Percentiles rank a stretch among this genome's conserved stretches.
phyloP scores from a whole-genome alignment of 345 rosid species.

The Populus tremula region DNA sequence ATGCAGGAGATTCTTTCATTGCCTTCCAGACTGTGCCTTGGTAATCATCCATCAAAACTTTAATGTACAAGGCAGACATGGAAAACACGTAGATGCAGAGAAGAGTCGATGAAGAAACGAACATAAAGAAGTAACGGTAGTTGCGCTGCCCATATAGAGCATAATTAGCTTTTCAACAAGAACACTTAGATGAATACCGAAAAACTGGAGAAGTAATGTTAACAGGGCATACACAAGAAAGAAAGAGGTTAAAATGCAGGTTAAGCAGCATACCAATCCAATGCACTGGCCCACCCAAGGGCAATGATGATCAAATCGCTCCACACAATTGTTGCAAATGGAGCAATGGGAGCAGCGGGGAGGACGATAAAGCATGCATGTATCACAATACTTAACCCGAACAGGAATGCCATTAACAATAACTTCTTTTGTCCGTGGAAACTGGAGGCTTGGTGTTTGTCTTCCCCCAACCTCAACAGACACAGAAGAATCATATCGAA shows the following conservation, averaged over 20 bases:
- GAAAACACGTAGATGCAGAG: slow-evolving; percentile 89
- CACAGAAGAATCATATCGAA: slow-evolving; percentile 56
- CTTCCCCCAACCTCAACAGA: slow-evolving; percentile 67
- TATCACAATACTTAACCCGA: slow-evolving; percentile 88
- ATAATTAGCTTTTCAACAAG: neutral
- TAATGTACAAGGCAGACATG: slow-evolving; percentile 78
- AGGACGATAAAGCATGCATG: slow-evolving; percentile 98
- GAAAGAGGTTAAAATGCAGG: neutral
- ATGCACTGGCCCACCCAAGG: slow-evolving; percentile 99
- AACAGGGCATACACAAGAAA: neutral
- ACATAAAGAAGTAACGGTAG: slow-evolving; percentile 96
- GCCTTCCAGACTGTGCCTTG: slow-evolving; percentile 76
- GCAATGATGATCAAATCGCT: slow-evolving; percentile 98
- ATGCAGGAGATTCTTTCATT: slow-evolving; percentile 83
- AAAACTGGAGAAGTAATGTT: neutral
- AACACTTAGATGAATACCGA: neutral
- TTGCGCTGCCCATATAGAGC: slow-evolving; percentile 63
- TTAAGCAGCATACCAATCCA: slow-evolving; percentile 68
- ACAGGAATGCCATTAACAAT: slow-evolving; percentile 74
- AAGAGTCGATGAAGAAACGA: slow-evolving; percentile 78
- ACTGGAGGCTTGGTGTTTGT: slow-evolving; percentile 83
- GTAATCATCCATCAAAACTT: slow-evolving; percentile 70
- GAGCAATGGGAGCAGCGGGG: slow-evolving; percentile 98
- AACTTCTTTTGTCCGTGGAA: slow-evolving; percentile 88
- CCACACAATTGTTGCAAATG: slow-evolving; percentile 87